Evolutionary conservation across 2,329 filamentous ascomycete genomes (phyloP).

Genomic region (Hyphodiscus sp.): DNA sequence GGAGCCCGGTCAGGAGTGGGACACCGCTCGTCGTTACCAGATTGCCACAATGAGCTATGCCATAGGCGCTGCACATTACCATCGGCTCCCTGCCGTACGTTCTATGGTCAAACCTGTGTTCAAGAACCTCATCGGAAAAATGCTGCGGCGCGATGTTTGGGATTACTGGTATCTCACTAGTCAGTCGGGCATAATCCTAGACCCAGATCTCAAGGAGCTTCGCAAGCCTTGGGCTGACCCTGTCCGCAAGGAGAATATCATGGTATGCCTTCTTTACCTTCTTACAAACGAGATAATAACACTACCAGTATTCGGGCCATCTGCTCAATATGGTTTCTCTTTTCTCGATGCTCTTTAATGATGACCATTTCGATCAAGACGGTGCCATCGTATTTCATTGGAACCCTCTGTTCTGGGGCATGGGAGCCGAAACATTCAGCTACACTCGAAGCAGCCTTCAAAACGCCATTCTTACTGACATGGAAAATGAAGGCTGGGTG

Average conservation of each 20-base stretch:
- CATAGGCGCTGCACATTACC: not conserved
- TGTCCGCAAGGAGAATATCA: not conserved
- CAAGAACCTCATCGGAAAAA: not conserved
- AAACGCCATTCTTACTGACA: not conserved
- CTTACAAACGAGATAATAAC: too few relatives aligned
- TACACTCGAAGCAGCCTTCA: not conserved
- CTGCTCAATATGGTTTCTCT: not conserved
- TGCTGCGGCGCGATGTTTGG: not conserved
- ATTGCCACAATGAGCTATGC: conserved; percentile 25
- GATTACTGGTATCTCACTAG: not conserved
- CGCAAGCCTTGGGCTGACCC: not conserved
- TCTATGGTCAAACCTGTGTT: not conserved
- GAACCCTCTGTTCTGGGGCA: not conserved
- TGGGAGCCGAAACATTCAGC: not conserved
- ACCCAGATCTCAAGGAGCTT: not conserved
- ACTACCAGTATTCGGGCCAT: not conserved
- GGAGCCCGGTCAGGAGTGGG: conserved; percentile 34
- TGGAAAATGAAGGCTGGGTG: not conserved
- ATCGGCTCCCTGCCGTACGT: not conserved
- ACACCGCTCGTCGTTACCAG: conserved; percentile 7
- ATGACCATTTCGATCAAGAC: not conserved
- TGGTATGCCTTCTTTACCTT: not conserved
- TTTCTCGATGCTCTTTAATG: not conserved
- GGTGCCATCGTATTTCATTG: not conserved
- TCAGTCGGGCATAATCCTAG: not conserved